These are phyloP conservation scores for Nannochloris sp. DNA, from an alignment of 139 green algal genomes.

Conservation along the genomic window DNA sequence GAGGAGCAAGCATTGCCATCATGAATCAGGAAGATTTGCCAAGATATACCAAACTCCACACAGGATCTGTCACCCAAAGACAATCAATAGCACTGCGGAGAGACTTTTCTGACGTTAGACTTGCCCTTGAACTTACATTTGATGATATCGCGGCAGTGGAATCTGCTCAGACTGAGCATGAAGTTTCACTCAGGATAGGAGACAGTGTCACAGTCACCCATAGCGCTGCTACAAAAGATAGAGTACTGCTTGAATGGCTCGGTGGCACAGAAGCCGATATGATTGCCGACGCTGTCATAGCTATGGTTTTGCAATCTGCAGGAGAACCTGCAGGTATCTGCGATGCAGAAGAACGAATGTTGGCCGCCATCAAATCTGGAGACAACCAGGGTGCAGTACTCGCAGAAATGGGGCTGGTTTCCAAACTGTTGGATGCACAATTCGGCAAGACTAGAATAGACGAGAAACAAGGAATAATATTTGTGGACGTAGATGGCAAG, in stretches of 20 bases:
- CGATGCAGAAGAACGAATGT: constrained; percentile 34
- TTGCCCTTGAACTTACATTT: constrained; percentile 85
- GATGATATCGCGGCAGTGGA: constrained; percentile 40
- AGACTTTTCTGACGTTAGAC: constrained; percentile 52
- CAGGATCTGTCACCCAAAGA: constrained; percentile 62
- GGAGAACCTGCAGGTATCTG: constrained; percentile 38
- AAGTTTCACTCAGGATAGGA: constrained; percentile 24
- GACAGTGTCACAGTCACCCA: constrained; percentile 27
- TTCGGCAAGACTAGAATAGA: constrained; percentile 58
- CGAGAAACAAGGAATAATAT: constrained; percentile 29
- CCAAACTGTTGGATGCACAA: constrained; percentile 57
- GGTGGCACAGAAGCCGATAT: constrained; percentile 73
- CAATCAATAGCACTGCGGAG: constrained; percentile 57
- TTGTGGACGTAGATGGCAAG: constrained; percentile 38
- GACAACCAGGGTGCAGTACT: constrained; percentile 30
- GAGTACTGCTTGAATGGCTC: constrained; percentile 81
- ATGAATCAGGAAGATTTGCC: constrained; percentile 78
- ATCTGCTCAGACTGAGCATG: neutral
- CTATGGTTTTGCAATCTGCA: constrained; percentile 66
- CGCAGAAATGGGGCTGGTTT: constrained; percentile 53
- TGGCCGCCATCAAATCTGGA: constrained; percentile 19
- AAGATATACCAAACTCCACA: constrained; percentile 76
- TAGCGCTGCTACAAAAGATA: constrained; percentile 5
- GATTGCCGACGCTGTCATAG: constrained; percentile 87
- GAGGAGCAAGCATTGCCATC: constrained; percentile 42